A percentile compares a stretch with the other conserved stretches of the same genome.
These are phyloP conservation scores for Ophiocordyceps unilateralis DNA, from an alignment of 2,329 filamentous ascomycete species.

Conservation along the genomic window DNA sequence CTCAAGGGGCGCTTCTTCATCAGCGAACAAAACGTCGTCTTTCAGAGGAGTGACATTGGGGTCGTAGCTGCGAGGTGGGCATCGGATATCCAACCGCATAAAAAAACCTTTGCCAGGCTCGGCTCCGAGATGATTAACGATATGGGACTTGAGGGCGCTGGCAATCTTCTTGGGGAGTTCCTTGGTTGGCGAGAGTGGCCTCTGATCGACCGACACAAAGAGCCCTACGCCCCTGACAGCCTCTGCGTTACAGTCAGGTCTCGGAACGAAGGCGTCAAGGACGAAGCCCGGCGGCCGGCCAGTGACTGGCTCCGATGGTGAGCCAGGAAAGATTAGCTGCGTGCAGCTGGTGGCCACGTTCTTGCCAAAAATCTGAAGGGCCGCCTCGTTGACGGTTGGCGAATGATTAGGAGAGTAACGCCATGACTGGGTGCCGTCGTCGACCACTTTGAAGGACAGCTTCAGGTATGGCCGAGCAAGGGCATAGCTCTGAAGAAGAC, in stretches of 20 bases:
- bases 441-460: slow-evolving; percentile 41
- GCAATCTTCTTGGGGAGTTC: slow-evolving; percentile 44
- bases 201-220: slow-evolving; percentile 51
- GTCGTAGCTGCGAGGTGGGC: slow-evolving; percentile 48
- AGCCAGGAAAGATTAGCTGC: slow-evolving; percentile 9
- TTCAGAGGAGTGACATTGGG: slow-evolving; percentile 56
- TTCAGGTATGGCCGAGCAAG: slow-evolving; percentile 47
- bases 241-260: slow-evolving; percentile 22
- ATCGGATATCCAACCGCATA: slow-evolving; percentile 44
- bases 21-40: slow-evolving; percentile 50
- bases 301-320: neutral
- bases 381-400: slow-evolving; percentile 36
- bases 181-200: slow-evolving; percentile 39
- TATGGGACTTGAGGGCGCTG: slow-evolving; percentile 30
- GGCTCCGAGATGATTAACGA: slow-evolving; percentile 16
- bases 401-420: slow-evolving; percentile 40
- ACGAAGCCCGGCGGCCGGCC: slow-evolving; percentile 9
- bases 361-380: slow-evolving; percentile 43
- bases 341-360: slow-evolving; percentile 37
- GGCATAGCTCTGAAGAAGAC: slow-evolving; percentile 45
- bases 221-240: slow-evolving; percentile 28
- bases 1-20: slow-evolving; percentile 28
- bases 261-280: slow-evolving; percentile 42
- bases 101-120: slow-evolving; percentile 30
- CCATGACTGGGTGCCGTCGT: slow-evolving; percentile 35